Conservation (phyloP, 148 eudicot species). For the Rhododendron henanense region DNA sequence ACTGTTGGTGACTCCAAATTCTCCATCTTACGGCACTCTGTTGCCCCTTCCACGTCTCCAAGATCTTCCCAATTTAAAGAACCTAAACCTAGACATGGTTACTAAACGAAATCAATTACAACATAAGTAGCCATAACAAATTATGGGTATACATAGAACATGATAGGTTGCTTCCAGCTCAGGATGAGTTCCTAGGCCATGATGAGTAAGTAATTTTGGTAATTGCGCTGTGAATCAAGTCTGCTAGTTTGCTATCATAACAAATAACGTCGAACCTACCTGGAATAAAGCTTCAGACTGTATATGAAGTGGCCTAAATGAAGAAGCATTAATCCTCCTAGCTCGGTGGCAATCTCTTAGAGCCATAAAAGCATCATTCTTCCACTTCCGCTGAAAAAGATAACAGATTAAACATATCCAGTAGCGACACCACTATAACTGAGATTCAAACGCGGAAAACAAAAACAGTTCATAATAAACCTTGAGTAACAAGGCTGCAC, state of each 20-base stretch:
- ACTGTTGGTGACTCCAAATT: not conserved
- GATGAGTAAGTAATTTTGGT: not conserved
- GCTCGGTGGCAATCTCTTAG: conserved; percentile 79
- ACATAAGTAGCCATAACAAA: not conserved
- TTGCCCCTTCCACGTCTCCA: not conserved
- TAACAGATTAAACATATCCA: conserved; percentile 1
- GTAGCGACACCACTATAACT: conserved; percentile 5
- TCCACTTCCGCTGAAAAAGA: conserved; percentile 74
- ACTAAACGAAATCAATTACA: not conserved
- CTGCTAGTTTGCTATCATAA: not conserved
- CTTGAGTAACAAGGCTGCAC: conserved; percentile 93
- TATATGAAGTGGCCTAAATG: conserved; percentile 55
- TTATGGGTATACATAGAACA: not conserved
- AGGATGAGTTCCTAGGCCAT: conserved; percentile 5
- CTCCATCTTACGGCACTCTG: not conserved
- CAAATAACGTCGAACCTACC: conserved; percentile 32
- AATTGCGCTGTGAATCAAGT: not conserved
- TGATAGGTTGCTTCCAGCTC: not conserved
- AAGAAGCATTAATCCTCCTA: conserved; percentile 62
- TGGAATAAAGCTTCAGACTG: conserved; percentile 70
- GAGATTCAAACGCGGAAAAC: not conserved
- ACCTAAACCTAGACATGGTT: not conserved
- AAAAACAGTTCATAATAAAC: conserved; percentile 26
- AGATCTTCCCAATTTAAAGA: not conserved
- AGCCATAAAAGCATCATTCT: conserved; percentile 89